Conservation (phyloP, 768 basidiomycete species). For the Mycena galericulata region DNA sequence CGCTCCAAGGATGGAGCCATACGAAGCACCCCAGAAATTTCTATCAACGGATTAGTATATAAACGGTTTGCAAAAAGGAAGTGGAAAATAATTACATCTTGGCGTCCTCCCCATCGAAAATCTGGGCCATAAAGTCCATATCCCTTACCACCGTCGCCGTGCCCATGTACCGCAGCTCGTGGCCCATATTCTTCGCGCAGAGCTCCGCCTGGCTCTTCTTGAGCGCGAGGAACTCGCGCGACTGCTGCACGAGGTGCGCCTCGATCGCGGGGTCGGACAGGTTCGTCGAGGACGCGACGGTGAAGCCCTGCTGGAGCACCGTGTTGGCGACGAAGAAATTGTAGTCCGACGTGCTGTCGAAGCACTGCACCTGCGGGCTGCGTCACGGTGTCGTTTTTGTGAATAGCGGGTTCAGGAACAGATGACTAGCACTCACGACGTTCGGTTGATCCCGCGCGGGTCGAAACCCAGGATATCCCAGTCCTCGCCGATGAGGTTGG, state of each 20-base stretch:
- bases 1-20: slow-evolving; percentile 39
- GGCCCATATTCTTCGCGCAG: slow-evolving; percentile 38
- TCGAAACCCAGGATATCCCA: slow-evolving; percentile 47
- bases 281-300: slow-evolving; percentile 32
- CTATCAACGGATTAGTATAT: neutral
- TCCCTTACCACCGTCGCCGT: slow-evolving; percentile 41
- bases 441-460: slow-evolving; percentile 41
- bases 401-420: neutral
- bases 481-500: slow-evolving; percentile 37
- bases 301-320: slow-evolving; percentile 38
- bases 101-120: slow-evolving; percentile 35
- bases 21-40: slow-evolving; percentile 38
- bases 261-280: slow-evolving; percentile 26
- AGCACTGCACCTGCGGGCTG: slow-evolving; percentile 38
- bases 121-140: slow-evolving; percentile 39
- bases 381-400: too few species aligned
- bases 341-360: slow-evolving; percentile 12
- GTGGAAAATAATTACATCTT: slow-evolving; percentile 32
- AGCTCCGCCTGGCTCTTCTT: slow-evolving; percentile 37
- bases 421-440: slow-evolving; percentile 23
- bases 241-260: slow-evolving; percentile 34
- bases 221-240: slow-evolving; percentile 34
- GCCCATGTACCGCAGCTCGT: slow-evolving; percentile 40
- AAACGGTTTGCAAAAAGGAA: too few species aligned
- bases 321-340: slow-evolving; percentile 38